These are phyloP conservation scores for Sphaerulina vaccinii DNA, from an alignment of 2,329 filamentous ascomycete genomes.

Conservation along the genomic window DNA sequence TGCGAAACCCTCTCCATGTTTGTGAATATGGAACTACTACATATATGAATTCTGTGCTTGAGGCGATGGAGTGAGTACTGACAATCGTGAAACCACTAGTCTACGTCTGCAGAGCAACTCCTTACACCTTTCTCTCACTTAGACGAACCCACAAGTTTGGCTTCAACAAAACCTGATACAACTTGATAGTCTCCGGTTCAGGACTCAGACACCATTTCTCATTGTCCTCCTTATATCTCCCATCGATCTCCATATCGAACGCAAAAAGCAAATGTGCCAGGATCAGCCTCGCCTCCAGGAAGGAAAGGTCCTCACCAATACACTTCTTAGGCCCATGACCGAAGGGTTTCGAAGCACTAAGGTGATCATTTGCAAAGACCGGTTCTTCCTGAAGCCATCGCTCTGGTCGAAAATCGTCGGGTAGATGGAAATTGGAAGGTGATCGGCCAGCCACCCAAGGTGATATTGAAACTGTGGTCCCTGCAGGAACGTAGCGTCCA, in stretches of 20 bases:
- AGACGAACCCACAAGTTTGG: conserved; percentile 7
- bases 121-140: not conserved
- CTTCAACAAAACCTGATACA: conserved; percentile 11
- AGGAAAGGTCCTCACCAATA: conserved; percentile 35
- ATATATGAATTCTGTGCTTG: too few species aligned
- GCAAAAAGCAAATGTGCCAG: conserved; percentile 9
- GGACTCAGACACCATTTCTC: not conserved
- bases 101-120: too few species aligned
- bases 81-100: too few species aligned
- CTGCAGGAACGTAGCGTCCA: not conserved
- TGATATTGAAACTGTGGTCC: not conserved
- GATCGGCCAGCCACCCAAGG: not conserved
- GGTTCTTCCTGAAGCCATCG: not conserved
- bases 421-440: not conserved
- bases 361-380: not conserved
- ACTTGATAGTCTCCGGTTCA: not conserved
- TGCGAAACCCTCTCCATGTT: too few species aligned
- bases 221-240: not conserved
- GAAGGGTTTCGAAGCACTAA: conserved; percentile 28
- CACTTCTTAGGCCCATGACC: conserved; percentile 23
- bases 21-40: too few species aligned
- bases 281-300: conserved; percentile 36
- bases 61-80: too few species aligned
- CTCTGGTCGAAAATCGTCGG: not conserved
- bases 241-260: not conserved